These are phyloP conservation scores for Leucogyrophana mollusca DNA, from an alignment of 768 basidiomycete genomes.

Conservation along the genomic window DNA sequence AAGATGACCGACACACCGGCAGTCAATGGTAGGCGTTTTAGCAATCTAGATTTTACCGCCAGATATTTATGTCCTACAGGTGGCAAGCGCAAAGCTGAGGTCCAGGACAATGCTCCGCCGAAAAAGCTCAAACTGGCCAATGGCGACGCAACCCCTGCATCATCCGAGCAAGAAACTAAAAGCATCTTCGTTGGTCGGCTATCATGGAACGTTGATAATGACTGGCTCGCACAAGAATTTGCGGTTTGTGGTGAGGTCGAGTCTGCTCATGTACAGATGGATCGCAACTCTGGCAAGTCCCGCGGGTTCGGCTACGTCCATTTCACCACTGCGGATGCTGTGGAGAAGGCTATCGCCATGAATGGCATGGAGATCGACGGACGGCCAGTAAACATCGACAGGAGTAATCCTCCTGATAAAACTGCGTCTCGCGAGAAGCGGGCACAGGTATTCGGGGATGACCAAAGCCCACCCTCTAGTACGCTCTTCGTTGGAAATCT, in stretches of 20 bases:
- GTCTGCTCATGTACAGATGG: constrained; percentile 85
- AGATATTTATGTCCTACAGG: constrained; percentile 5
- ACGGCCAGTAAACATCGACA: constrained; percentile 83
- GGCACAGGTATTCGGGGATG: constrained; percentile 76
- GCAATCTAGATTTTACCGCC: constrained; percentile 1
- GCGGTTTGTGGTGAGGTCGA: constrained; percentile 85
- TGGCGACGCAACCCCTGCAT: constrained; percentile 37
- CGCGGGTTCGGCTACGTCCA: constrained; percentile 86
- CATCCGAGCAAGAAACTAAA: constrained; percentile 46
- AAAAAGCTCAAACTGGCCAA: constrained; percentile 84
- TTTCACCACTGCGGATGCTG: constrained; percentile 67
- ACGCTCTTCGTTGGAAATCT: constrained; percentile 93
- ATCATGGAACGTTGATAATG: constrained; percentile 96
- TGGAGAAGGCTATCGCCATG: constrained; percentile 78
- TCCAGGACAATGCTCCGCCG: constrained; percentile 51
- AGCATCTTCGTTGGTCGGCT: constrained; percentile 91
- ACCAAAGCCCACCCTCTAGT: constrained; percentile 58
- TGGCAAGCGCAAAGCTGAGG: constrained; percentile 83
- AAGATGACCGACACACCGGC: constrained; percentile 53
- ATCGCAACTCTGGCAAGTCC: constrained; percentile 78
- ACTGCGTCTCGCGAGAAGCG: constrained; percentile 60
- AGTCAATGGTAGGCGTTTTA: constrained; percentile 35
- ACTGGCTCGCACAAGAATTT: constrained; percentile 91
- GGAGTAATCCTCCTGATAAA: constrained; percentile 63
- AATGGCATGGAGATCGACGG: constrained; percentile 92